Conservation (phyloP, 1,284 basidiomycete genomes). For the Ustilago crameri region DNA sequence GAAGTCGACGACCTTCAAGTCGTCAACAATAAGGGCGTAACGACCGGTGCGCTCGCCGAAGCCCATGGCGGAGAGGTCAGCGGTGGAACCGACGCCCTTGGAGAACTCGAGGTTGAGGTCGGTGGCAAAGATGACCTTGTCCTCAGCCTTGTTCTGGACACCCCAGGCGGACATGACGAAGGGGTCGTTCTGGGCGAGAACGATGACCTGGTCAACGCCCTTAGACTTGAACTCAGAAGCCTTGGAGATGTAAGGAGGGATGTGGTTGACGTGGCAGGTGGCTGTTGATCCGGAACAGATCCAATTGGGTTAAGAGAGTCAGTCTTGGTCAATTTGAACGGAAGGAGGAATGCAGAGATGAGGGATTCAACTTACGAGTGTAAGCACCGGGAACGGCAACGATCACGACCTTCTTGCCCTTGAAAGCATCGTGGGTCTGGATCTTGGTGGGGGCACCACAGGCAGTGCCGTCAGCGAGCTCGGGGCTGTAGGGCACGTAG, state of each 20-base stretch:
- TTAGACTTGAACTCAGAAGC: slow-evolving; percentile 78
- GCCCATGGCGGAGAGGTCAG: slow-evolving; percentile 74
- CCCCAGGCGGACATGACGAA: slow-evolving; percentile 74
- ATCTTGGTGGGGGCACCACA: slow-evolving; percentile 68
- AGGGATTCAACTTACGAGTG: slow-evolving; percentile 44
- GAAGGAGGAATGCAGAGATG: neutral
- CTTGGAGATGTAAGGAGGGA: slow-evolving; percentile 77
- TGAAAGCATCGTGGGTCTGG: slow-evolving; percentile 75
- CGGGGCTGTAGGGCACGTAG: slow-evolving; percentile 76
- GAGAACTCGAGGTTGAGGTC: slow-evolving; percentile 78
- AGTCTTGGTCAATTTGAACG: too few relatives aligned
- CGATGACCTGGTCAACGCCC: slow-evolving; percentile 76
- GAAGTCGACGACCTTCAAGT: slow-evolving; percentile 72
- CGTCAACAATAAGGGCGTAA: slow-evolving; percentile 78
- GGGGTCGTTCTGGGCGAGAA: slow-evolving; percentile 66
- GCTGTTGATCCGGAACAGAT: slow-evolving; percentile 19
- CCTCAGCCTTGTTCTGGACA: slow-evolving; percentile 75
- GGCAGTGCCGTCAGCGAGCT: slow-evolving; percentile 73
- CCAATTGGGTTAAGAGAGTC: too few relatives aligned
- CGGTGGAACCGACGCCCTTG: slow-evolving; percentile 73
- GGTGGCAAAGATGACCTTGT: slow-evolving; percentile 78
- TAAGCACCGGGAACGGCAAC: slow-evolving; percentile 80
- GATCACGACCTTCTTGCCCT: slow-evolving; percentile 84
- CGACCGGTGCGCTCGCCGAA: slow-evolving; percentile 77
- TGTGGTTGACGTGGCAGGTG: slow-evolving; percentile 68